A percentile compares a stretch with the other conserved stretches of the same genome.
These are phyloP conservation scores for Kluyveromyces dobzhanskii DNA, from an alignment of 805 yeast species.

Conservation along the genomic window DNA sequence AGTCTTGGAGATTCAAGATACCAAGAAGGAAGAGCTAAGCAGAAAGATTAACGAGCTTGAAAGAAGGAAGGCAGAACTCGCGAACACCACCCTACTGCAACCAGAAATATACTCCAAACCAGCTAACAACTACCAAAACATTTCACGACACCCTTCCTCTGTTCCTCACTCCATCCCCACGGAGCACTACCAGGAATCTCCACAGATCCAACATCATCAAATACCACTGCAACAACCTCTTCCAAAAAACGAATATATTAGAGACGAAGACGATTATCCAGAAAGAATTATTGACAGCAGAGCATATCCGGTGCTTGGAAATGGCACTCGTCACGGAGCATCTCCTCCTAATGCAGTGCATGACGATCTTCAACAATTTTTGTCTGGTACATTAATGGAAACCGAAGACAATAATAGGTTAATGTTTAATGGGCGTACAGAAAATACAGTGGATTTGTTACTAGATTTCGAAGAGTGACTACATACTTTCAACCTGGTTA, in stretches of 20 bases:
- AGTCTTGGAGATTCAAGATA: slow-evolving; percentile 50
- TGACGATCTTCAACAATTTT: slow-evolving; percentile 25
- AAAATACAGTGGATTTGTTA: slow-evolving; percentile 21
- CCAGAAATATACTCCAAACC: neutral
- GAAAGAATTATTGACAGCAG: slow-evolving; percentile 25
- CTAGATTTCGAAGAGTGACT: slow-evolving; percentile 21
- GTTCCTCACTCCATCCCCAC: neutral
- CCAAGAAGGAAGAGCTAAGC: slow-evolving; percentile 35
- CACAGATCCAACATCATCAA: slow-evolving; percentile 1
- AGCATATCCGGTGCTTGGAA: slow-evolving; percentile 7
- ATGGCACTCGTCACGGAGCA: neutral
- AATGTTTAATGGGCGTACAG: slow-evolving; percentile 14
- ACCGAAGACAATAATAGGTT: slow-evolving; percentile 28
- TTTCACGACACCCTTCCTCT: neutral
- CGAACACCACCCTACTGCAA: neutral
- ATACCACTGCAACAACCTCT: neutral
- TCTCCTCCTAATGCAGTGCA: slow-evolving; percentile 6
- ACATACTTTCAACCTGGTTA: no score
- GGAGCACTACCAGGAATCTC: neutral
- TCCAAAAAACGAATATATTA: neutral
- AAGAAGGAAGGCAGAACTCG: slow-evolving; percentile 7
- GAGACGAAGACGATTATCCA: slow-evolving; percentile 8
- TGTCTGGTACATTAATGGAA: slow-evolving; percentile 26
- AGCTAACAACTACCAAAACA: neutral
- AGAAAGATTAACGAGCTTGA: slow-evolving; percentile 32